Conservation (phyloP, 192 early-diverging fungal genomes). For the Gaertneriomyces sp. region DNA sequence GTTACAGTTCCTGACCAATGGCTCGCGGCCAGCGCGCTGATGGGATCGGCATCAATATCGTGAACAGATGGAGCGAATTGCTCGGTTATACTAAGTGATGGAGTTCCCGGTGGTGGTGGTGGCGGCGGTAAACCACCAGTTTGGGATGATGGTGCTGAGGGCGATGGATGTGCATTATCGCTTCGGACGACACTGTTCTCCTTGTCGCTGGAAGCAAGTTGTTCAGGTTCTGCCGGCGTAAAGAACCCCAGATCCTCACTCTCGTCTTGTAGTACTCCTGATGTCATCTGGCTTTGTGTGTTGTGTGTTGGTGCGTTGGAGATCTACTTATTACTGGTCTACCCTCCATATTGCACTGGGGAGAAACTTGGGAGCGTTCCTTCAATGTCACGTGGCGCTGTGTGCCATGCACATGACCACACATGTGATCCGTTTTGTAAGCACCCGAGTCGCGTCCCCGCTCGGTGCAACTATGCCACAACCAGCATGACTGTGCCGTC, state of each 20-base stretch:
- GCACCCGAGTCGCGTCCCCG: no score
- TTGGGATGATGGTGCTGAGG: background rate
- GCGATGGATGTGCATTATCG: background rate
- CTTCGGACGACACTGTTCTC: background rate
- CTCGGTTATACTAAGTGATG: slow-evolving; percentile 1
- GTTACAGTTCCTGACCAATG: slow-evolving; percentile 13
- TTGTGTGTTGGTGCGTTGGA: no score
- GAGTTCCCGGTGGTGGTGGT: slow-evolving; percentile 1
- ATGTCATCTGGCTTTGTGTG: no score
- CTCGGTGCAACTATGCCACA: no score
- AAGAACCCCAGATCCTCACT: background rate
- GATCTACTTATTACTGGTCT: no score
- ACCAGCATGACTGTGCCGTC: no score
- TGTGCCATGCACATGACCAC: no score
- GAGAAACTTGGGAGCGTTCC: no score
- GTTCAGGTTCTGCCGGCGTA: background rate
- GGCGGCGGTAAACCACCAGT: background rate
- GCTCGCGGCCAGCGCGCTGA: slow-evolving; percentile 26
- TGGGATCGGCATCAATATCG: slow-evolving; percentile 31
- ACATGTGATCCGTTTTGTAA: no score
- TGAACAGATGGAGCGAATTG: slow-evolving; percentile 30
- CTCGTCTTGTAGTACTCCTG: background rate
- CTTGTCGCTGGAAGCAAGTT: background rate
- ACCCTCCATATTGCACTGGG: no score
- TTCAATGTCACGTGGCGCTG: no score